These are phyloP conservation scores for Chiua virens DNA, from an alignment of 768 basidiomycete species.

Conservation along the genomic window DNA sequence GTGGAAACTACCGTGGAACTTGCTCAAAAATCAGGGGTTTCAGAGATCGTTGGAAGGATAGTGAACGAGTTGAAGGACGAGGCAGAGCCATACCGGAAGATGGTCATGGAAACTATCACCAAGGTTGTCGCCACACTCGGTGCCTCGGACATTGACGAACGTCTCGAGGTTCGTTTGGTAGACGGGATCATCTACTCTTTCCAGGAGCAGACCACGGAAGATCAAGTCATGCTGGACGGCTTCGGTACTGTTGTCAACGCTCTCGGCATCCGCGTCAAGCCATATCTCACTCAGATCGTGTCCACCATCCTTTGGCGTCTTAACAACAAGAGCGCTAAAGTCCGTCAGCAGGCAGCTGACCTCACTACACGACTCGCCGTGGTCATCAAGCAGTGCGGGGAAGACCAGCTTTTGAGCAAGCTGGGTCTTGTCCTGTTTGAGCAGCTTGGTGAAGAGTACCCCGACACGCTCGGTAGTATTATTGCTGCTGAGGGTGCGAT, in stretches of 20 bases:
- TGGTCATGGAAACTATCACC: conserved; percentile 99
- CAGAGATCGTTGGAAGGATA: conserved; percentile 89
- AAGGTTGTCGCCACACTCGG: conserved; percentile 92
- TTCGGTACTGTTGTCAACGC: conserved; percentile 98
- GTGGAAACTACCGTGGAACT: conserved; percentile 99
- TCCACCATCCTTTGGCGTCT: conserved; percentile 99
- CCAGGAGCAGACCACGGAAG: conserved; percentile 99
- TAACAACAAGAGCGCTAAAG: conserved; percentile 99
- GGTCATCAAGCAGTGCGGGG: conserved; percentile 98
- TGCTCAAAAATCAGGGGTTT: conserved; percentile 94
- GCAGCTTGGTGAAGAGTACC: conserved; percentile 98
- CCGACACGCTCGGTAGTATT: conserved; percentile 98
- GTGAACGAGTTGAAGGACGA: conserved; percentile 62
- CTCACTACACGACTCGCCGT: conserved; percentile 93
- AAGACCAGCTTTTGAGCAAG: conserved; percentile 93
- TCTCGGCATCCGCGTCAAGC: conserved; percentile 94
- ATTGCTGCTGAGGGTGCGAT: conserved; percentile 99
- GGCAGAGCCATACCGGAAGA: conserved; percentile 87
- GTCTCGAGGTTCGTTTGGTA: conserved; percentile 89
- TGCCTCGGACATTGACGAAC: conserved; percentile 96
- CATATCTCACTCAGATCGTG: conserved; percentile 97
- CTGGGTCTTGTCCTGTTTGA: conserved; percentile 96
- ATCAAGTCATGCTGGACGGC: conserved; percentile 98
- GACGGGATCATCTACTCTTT: conserved; percentile 99
- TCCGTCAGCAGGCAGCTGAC: conserved; percentile 99